These are phyloP conservation scores for Cicer bijugum DNA, from an alignment of 306 rosid genomes.

Conservation along the genomic window DNA sequence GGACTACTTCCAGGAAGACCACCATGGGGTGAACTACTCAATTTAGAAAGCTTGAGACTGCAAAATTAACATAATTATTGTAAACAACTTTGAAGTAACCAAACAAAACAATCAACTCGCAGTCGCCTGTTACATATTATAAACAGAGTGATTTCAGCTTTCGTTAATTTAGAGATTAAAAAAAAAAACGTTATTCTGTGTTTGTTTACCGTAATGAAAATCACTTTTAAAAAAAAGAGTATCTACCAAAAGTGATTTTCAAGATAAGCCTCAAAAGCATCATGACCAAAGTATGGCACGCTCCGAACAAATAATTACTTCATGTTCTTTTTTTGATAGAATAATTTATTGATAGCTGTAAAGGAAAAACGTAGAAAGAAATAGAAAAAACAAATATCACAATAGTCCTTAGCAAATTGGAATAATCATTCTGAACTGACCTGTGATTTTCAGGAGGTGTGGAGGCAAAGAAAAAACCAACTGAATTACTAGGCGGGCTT, in stretches of 20 bases:
- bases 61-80: constrained; percentile 45
- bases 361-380: background rate
- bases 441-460: constrained; percentile 90
- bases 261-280: background rate
- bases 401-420: constrained; percentile 40
- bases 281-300: constrained; percentile 17
- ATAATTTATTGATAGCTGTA: constrained; percentile 25
- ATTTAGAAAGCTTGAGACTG: constrained; percentile 76
- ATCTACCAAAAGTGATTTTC: background rate
- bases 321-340: constrained; percentile 21
- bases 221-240: background rate
- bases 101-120: constrained; percentile 26
- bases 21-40: constrained; percentile 90
- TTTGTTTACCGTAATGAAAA: background rate
- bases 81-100: constrained; percentile 41
- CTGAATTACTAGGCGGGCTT: constrained; percentile 93
- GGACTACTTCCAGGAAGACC: constrained; percentile 75
- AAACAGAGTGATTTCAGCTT: background rate
- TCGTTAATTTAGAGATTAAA: background rate
- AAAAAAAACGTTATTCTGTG: background rate
- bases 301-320: constrained; percentile 40
- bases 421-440: constrained; percentile 64
- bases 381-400: constrained; percentile 24
- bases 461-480: constrained; percentile 95
- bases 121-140: background rate